phyloP scores from a whole-genome alignment of 2,329 filamentous ascomycete species.

The Verticillium zaregamsianum region DNA sequence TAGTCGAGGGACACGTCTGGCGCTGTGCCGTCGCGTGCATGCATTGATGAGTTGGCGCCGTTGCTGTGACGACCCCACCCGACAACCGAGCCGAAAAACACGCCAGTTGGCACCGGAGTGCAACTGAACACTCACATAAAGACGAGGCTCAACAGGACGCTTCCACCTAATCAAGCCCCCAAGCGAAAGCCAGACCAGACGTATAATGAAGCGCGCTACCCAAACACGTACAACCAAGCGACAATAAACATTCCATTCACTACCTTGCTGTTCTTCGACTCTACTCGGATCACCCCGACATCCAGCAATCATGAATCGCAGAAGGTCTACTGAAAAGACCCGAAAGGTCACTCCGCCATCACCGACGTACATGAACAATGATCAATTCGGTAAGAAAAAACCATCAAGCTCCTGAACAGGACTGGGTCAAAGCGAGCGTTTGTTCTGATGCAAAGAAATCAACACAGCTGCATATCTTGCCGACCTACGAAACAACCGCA shows the following conservation, averaged over 20 bases:
- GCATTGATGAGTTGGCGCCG: background rate
- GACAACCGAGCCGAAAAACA: background rate
- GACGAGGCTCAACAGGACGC: background rate
- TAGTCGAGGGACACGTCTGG: background rate
- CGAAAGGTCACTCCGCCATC: conserved; percentile 58
- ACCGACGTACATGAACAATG: conserved; percentile 61
- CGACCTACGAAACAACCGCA: conserved; percentile 64
- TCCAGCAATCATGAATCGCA: conserved; percentile 6
- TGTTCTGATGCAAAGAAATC: conserved; percentile 7
- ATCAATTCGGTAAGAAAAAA: conserved; percentile 56
- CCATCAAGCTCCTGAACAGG: background rate
- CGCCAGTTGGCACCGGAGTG: background rate
- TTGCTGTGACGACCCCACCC: background rate
- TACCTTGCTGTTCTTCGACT: background rate
- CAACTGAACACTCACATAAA: background rate
- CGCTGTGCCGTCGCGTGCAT: background rate
- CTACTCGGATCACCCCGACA: background rate
- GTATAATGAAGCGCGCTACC: background rate
- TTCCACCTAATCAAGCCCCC: background rate
- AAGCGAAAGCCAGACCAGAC: background rate
- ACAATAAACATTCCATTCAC: background rate
- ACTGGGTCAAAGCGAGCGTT: background rate
- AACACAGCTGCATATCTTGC: conserved; percentile 22
- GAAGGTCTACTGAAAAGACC: conserved; percentile 30
- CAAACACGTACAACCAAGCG: background rate